phyloP scores from a whole-genome alignment of 495 filamentous ascomycete genomes.

The Chlorociboria aeruginascens region DNA sequence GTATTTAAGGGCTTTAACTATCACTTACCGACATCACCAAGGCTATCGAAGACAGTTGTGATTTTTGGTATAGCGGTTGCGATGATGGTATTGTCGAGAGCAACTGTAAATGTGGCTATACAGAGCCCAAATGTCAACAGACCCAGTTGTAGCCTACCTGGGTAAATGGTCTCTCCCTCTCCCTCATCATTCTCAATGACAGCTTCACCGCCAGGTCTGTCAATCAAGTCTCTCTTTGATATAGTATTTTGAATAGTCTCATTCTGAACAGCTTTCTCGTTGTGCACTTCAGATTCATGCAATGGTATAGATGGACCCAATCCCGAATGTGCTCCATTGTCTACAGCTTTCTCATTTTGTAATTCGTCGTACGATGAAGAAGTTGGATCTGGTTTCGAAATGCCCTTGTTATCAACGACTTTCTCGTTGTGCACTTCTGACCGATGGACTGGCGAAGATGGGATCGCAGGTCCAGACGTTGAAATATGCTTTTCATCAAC shows the following conservation, averaged over 20 bases:
- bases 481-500: constrained; percentile 11
- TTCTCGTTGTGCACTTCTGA: constrained; percentile 1
- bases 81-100: constrained; percentile 23
- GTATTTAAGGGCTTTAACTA: neutral
- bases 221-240: too few relatives aligned
- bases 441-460: constrained; percentile 1
- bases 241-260: too few relatives aligned
- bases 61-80: constrained; percentile 43
- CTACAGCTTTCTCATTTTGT: too few relatives aligned
- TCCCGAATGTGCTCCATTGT: too few relatives aligned
- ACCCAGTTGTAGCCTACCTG: constrained; percentile 29
- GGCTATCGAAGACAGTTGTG: constrained; percentile 32
- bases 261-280: too few relatives aligned
- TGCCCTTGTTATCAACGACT: too few relatives aligned
- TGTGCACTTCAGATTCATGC: too few relatives aligned
- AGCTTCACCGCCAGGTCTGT: too few relatives aligned
- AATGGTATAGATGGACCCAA: too few relatives aligned
- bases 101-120: constrained; percentile 45
- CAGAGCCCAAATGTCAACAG: constrained; percentile 39
- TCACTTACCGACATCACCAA: constrained; percentile 40
- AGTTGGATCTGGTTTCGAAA: too few relatives aligned
- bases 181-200: neutral
- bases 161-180: constrained; percentile 24
- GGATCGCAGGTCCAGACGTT: constrained; percentile 6
- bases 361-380: too few relatives aligned